Base-by-base conservation (phyloP, 768 basidiomycete species). In the Scleroderma citrinum region DNA sequence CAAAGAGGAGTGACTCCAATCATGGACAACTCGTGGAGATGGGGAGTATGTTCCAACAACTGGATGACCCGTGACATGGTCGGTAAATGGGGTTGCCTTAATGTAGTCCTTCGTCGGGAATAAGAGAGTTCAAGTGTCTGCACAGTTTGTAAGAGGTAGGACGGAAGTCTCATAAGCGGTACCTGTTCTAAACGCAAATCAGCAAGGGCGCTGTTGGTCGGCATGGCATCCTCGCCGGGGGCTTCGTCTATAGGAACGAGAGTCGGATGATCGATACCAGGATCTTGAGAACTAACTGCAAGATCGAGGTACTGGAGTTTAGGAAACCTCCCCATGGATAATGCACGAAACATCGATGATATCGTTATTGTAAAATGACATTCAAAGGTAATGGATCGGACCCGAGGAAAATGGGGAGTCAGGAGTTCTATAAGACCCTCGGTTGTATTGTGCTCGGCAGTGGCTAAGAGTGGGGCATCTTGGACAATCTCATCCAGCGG, bases 131-230 rank as follows among this genome's bases (percentile, higher is more conserved):
- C 72, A 20, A 81, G 66, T 16, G 63, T 65, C 47, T 57, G 63
- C 40, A 78, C 61, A 49, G 72, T 70, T 23, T 61, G 55, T 37
- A 77, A 54, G 45, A 74, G 65, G 46, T 59, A 57, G 13, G 59
- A 51, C 12, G 74, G 68, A 4, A 77, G 57, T 42, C 63, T 63
- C 36, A 65, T 66, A 13, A 70, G 60, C 19, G 76, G 73, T 24
- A 79, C 56, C 56, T 73, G 65, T 44, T 71, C 65, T 23, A 78
- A 54, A 47, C 69, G 69, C 21, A 78, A 70, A 56, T 68, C 59
- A 37, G 49, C 49, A 17, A 68, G 67, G 12, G 29, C 20, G 23
- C 54, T 29, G 52, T 35, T 39, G 42, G 31, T 37, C 8, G 11
- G 44, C 20, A 51, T 19, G 16, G 45, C 24, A 32, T 31, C 34